phyloP scores from a whole-genome alignment of 768 basidiomycete species.

The Boletus vinaceobasis region DNA sequence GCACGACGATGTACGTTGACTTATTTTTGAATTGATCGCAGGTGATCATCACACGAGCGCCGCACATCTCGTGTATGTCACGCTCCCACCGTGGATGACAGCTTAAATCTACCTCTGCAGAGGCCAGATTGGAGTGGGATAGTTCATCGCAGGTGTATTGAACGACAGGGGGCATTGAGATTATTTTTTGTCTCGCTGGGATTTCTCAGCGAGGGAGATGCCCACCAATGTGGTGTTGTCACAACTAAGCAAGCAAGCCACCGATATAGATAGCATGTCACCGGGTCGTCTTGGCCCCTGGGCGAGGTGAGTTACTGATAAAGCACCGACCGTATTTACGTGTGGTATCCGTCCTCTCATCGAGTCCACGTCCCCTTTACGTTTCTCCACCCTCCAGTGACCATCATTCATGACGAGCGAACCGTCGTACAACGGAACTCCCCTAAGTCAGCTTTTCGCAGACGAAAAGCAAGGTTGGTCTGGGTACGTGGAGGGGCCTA shows the following conservation, averaged over 20 bases:
- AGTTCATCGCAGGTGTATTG: not conserved
- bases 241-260: not conserved
- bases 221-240: not conserved
- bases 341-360: not conserved
- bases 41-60: not conserved
- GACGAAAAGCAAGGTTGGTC: constrained; percentile 15
- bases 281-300: not conserved
- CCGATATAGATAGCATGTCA: not conserved
- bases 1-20: not conserved
- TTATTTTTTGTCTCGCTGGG: not conserved
- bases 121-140: not conserved
- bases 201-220: not conserved
- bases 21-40: constrained; percentile 4
- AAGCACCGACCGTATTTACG: not conserved
- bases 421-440: not conserved
- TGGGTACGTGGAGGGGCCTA: constrained; percentile 2
- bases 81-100: not conserved
- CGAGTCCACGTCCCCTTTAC: not conserved
- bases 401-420: not conserved
- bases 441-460: constrained; percentile 4
- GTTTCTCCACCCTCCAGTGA: not conserved
- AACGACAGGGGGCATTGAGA: not conserved
- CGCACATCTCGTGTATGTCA: not conserved
- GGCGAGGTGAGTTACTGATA: not conserved
- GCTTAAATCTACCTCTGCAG: not conserved